These are phyloP conservation scores for Remersonia thermophila DNA, from an alignment of 2,329 filamentous ascomycete genomes.

Conservation along the genomic window DNA sequence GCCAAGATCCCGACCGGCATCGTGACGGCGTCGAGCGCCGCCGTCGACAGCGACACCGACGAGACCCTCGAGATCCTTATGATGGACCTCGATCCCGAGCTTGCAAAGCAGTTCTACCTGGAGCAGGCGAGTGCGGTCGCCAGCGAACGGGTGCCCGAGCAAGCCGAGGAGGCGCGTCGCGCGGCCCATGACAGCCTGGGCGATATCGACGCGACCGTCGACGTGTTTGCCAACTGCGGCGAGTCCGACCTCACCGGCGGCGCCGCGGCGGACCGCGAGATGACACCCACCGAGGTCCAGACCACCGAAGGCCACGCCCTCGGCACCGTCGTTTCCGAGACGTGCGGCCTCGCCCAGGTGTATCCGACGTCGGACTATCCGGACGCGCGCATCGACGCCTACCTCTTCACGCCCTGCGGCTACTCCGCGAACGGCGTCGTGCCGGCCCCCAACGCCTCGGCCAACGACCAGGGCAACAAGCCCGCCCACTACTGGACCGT, in stretches of 20 bases:
- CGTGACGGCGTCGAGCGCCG: constrained; percentile 26
- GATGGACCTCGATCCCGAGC: constrained; percentile 57
- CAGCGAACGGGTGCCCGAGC: constrained; percentile 61
- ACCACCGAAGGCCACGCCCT: constrained; percentile 90
- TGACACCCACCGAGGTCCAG: constrained; percentile 44
- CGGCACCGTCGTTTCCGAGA: constrained; percentile 82
- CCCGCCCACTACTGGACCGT: constrained; percentile 92
- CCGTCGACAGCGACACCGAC: constrained; percentile 45
- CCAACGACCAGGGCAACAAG: constrained; percentile 31
- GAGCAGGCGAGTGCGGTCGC: constrained; percentile 77
- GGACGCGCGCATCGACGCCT: constrained; percentile 86
- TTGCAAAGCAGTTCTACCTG: constrained; percentile 59
- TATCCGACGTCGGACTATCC: constrained; percentile 82
- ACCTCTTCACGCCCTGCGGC: constrained; percentile 90
- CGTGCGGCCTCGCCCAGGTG: constrained; percentile 76
- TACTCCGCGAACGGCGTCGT: constrained; percentile 96
- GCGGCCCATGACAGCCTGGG: constrained; percentile 47
- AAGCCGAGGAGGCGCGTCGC: constrained; percentile 51
- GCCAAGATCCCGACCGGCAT: constrained; percentile 45
- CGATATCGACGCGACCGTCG: constrained; percentile 42
- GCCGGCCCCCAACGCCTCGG: constrained; percentile 53
- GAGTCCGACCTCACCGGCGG: constrained; percentile 35
- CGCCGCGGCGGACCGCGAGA: constrained; percentile 45
- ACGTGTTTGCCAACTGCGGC: constrained; percentile 65
- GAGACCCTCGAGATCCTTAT: constrained; percentile 67